phyloP scores from a whole-genome alignment of 1,139 yeast species.

The Hyphopichia wangnamkhiaoensis region DNA sequence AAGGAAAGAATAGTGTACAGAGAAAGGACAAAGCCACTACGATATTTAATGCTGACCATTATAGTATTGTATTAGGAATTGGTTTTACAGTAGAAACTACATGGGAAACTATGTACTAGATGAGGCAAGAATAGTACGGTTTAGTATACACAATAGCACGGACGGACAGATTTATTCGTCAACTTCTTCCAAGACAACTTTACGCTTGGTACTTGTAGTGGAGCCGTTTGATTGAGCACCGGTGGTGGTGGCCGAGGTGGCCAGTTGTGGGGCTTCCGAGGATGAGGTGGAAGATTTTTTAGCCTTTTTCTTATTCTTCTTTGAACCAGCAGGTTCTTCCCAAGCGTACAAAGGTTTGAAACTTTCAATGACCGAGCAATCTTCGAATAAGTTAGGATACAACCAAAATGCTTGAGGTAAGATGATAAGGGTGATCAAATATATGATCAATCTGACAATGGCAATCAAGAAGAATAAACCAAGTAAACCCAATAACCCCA shows the following conservation, averaged over 20 bases:
- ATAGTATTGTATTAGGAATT: too few species aligned
- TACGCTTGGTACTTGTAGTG: constrained; percentile 21
- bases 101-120: too few species aligned
- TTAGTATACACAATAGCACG: too few species aligned
- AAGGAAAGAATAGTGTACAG: too few species aligned
- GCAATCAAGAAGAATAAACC: constrained; percentile 79
- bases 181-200: constrained; percentile 49
- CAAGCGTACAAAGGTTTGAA: constrained; percentile 87
- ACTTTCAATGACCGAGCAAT: constrained; percentile 91
- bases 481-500: constrained; percentile 72
- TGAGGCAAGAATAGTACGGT: too few species aligned
- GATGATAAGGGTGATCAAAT: constrained; percentile 58
- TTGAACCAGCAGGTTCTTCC: constrained; percentile 56
- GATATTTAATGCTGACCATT: too few species aligned
- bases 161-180: too few species aligned
- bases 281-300: constrained; percentile 10
- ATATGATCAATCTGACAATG: constrained; percentile 73
- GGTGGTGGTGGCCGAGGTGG: constrained; percentile 16
- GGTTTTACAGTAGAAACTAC: too few species aligned
- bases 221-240: constrained; percentile 13
- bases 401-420: constrained; percentile 83
- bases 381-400: constrained; percentile 94
- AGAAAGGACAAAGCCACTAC: too few species aligned
- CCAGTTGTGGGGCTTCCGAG: too few species aligned
- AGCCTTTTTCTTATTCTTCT: constrained; percentile 20